phyloP scores from a whole-genome alignment of 2,329 filamentous ascomycete genomes.

The Diaporthe citri region DNA sequence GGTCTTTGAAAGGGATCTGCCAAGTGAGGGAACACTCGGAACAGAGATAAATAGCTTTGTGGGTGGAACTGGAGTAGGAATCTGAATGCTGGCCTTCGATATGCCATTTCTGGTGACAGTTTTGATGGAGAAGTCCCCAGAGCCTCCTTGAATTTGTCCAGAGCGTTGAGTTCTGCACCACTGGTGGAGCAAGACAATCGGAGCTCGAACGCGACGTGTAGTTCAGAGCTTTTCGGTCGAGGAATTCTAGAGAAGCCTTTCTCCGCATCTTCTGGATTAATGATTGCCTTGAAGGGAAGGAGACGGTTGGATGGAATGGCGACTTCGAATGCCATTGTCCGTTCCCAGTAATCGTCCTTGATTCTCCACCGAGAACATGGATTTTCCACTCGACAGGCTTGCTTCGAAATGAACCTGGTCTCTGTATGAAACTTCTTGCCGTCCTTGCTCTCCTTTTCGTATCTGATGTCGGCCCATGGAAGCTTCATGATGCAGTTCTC shows the following conservation, averaged over 20 bases:
- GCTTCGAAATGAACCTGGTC: neutral
- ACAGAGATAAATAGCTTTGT: neutral
- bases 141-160: neutral
- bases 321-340: conserved; percentile 1
- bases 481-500: neutral
- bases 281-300: neutral
- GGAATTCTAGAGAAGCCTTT: neutral
- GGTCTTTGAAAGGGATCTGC: neutral
- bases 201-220: neutral
- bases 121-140: neutral
- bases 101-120: neutral
- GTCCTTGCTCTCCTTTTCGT: neutral
- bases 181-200: neutral
- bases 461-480: too few species aligned
- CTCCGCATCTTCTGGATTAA: neutral
- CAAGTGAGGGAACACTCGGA: neutral
- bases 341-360: neutral
- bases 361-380: neutral
- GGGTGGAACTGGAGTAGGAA: neutral
- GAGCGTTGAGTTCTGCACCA: neutral
- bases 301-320: too few species aligned
- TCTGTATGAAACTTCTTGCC: neutral
- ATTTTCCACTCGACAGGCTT: neutral
- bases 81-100: neutral
- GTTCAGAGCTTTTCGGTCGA: neutral